Conservation (phyloP, 2,329 filamentous ascomycete genomes). For the Xylariaceae sp. region DNA sequence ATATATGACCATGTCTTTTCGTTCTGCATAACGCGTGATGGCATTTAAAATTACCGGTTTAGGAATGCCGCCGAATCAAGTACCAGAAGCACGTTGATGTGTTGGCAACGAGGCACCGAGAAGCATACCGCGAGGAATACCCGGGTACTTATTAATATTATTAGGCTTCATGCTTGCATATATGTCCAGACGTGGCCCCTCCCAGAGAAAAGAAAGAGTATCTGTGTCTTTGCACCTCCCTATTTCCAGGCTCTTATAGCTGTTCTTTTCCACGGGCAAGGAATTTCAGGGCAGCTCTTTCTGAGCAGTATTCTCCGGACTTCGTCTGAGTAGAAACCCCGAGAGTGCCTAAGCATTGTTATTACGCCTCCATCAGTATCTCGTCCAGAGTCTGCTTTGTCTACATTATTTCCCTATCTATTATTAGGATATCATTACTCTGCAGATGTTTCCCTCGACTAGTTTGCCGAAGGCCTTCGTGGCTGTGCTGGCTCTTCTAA, state of each 20-base stretch:
- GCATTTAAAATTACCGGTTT: slow-evolving; percentile 23
- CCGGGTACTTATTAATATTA: too few species aligned
- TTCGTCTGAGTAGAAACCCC: background rate
- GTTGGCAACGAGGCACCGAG: slow-evolving; percentile 20
- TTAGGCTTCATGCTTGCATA: slow-evolving; percentile 17
- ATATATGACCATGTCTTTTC: slow-evolving; percentile 5
- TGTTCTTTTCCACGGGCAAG: background rate
- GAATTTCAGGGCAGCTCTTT: background rate
- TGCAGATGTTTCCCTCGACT: slow-evolving; percentile 15
- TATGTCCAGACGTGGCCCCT: background rate
- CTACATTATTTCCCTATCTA: background rate
- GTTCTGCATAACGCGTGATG: slow-evolving; percentile 22
- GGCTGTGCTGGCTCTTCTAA: slow-evolving; percentile 19
- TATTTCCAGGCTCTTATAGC: background rate
- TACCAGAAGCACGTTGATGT: slow-evolving; percentile 15
- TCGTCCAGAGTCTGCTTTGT: background rate
- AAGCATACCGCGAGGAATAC: slow-evolving; percentile 4
- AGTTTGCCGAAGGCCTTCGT: slow-evolving; percentile 3
- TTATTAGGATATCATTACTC: slow-evolving; percentile 4
- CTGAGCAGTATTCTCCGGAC: background rate
- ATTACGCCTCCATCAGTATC: background rate
- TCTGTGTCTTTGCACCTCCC: background rate
- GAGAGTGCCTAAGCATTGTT: background rate
- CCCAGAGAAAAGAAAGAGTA: background rate
- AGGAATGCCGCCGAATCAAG: slow-evolving; percentile 8